Conservation (phyloP, 371 early-diverging fungal species). For the Lichtheimia ornata region DNA sequence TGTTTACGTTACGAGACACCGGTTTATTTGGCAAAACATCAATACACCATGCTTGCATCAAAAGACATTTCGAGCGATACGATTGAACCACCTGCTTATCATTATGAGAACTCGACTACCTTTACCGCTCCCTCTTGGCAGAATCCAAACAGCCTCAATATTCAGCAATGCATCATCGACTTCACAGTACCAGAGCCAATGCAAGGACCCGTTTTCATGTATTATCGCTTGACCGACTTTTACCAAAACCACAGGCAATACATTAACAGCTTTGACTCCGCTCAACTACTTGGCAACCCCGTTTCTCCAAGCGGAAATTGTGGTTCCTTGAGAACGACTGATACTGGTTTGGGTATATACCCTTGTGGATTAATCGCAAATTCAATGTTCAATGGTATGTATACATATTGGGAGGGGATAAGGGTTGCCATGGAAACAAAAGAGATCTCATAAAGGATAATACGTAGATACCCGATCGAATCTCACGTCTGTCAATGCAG, state of each 20-base stretch:
- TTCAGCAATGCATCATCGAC: slow-evolving; percentile 71
- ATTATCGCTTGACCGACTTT: slow-evolving; percentile 95
- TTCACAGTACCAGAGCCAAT: slow-evolving; percentile 72
- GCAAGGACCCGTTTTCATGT: slow-evolving; percentile 84
- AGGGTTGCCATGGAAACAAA: not conserved
- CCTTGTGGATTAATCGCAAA: slow-evolving; percentile 99
- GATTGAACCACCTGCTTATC: slow-evolving; percentile 37
- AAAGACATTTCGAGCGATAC: slow-evolving; percentile 8
- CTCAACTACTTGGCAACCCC: slow-evolving; percentile 78
- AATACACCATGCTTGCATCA: slow-evolving; percentile 23
- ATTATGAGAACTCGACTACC: slow-evolving; percentile 23
- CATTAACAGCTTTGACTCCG: slow-evolving; percentile 84
- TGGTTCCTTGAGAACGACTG: slow-evolving; percentile 48
- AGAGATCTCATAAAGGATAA: not conserved
- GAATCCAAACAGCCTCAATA: slow-evolving; percentile 45
- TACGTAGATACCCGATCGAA: slow-evolving; percentile 40
- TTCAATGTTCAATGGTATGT: slow-evolving; percentile 86
- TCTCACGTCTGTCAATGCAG: slow-evolving; percentile 17
- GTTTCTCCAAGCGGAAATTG: slow-evolving; percentile 39
- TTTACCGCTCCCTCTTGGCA: slow-evolving; percentile 36
- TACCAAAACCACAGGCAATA: slow-evolving; percentile 98
- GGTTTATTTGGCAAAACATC: slow-evolving; percentile 29
- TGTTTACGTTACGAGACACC: slow-evolving; percentile 57
- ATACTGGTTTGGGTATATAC: slow-evolving; percentile 62
- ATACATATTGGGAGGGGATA: not conserved